These are phyloP conservation scores for Volutella citrinella DNA, from an alignment of 2,329 filamentous ascomycete species.

Conservation along the genomic window DNA sequence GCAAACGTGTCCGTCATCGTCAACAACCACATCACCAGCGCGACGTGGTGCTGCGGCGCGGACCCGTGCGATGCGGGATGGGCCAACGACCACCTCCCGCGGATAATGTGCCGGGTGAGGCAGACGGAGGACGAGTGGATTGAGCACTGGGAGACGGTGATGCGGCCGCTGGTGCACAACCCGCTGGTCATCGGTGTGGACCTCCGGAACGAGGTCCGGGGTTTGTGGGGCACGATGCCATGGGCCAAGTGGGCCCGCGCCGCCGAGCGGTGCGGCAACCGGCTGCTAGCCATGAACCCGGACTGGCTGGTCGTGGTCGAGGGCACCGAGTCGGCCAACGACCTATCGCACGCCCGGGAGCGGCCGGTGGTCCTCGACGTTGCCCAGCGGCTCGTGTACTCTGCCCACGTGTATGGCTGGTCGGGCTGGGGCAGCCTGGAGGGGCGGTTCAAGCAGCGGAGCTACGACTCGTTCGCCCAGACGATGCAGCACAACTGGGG, in stretches of 20 bases:
- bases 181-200: constrained; percentile 63
- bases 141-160: constrained; percentile 62
- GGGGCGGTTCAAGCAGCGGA: constrained; percentile 58
- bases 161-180: constrained; percentile 56
- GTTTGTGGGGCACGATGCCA: constrained; percentile 66
- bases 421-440: constrained; percentile 64
- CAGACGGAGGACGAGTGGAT: constrained; percentile 68
- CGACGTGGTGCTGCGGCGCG: constrained; percentile 67
- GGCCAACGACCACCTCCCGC: constrained; percentile 62
- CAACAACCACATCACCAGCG: constrained; percentile 69
- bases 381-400: constrained; percentile 59
- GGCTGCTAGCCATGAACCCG: constrained; percentile 55
- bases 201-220: constrained; percentile 66
- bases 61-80: constrained; percentile 66
- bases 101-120: constrained; percentile 56
- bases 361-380: constrained; percentile 58
- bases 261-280: constrained; percentile 61
- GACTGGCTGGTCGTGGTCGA: constrained; percentile 68
- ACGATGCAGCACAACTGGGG: constrained; percentile 66
- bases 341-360: constrained; percentile 52
- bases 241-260: constrained; percentile 64
- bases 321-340: constrained; percentile 65
- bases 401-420: constrained; percentile 67
- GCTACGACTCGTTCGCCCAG: constrained; percentile 59
- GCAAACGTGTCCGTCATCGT: constrained; percentile 63